Evolutionary conservation across 345 rosid genomes (phyloP), one percentile per base, ranked within the genome.

Genomic region (Cardiospermum halicacabum): DNA sequence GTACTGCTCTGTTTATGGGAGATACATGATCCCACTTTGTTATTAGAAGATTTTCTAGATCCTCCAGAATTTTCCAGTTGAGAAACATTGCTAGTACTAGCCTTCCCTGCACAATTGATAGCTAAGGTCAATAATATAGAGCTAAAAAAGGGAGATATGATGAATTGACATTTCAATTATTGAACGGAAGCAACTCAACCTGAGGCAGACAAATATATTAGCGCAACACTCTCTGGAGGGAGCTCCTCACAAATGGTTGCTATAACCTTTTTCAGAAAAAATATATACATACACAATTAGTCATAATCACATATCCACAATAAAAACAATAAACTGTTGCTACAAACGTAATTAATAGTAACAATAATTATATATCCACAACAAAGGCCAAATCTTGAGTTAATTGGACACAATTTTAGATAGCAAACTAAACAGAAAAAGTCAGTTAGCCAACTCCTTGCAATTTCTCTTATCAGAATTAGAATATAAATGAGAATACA

Each of bases 181-280:
- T n/a, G 59, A 57, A 70, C 42, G 19, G 60, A 71, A 62, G 56
- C n/a, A 72, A 69, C 64, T 40, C 48, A 67, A 94, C 99, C 99
- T 64, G 96, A 78, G 36, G 96, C 88, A 49, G 99, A 87, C 67
- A 94, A 60, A 80, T 94, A 91, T 64, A 94, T 56, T 55, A 94
- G 75, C 88, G 85, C 75, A 48, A 94, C 65, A 71, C 91, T 75
- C 77, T 94, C 97, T 10, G 89, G 84, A 65, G 87, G 88, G 32
- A 94, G 96, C 77, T 89, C 97, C 72, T 89, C 97, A 54, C 89
- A 84, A 25, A 89, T 72, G 67, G 96, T 94, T 21, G 99, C 97
- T 72, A 94, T 76, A 62, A 87, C 99, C 99, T 94, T 81, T 69
- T 64, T 58, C 36, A 61, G 28, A 59, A 12, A n/a, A 60, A 53